These are phyloP conservation scores for Alternaria hordeiaustralica DNA, from an alignment of 2,329 filamentous ascomycete genomes.

Conservation along the genomic window DNA sequence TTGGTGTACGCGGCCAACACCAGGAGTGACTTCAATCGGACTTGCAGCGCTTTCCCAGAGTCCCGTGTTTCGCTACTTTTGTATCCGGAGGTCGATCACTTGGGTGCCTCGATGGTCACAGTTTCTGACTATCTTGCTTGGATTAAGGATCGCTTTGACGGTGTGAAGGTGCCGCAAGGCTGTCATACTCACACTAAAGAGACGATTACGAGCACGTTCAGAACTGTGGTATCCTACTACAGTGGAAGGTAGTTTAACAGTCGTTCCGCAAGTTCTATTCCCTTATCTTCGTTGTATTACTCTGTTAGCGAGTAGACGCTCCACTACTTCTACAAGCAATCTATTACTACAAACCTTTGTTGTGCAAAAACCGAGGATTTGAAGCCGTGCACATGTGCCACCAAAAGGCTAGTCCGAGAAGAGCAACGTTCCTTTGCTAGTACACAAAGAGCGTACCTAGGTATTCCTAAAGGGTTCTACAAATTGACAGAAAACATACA, in stretches of 20 bases:
- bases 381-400: neutral
- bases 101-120: neutral
- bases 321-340: neutral
- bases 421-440: neutral
- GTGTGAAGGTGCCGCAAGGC: neutral
- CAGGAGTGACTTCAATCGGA: neutral
- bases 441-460: neutral
- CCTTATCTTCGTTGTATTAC: accelerated
- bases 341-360: neutral
- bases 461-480: neutral
- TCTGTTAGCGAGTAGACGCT: neutral
- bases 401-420: neutral
- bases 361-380: neutral
- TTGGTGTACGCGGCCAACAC: neutral
- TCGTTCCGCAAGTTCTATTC: neutral
- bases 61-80: neutral
- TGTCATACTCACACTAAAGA: neutral
- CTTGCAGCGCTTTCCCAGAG: neutral
- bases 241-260: neutral
- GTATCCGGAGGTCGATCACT: neutral
- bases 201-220: neutral
- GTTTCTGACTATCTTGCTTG: neutral
- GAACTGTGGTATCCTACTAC: neutral
- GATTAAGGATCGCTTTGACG: neutral
- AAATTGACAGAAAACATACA: neutral